Percentiles rank a stretch among this genome's conserved stretches.
Conservation (phyloP, 2,329 filamentous ascomycete species). For the Ophiocordyceps australis region DNA sequence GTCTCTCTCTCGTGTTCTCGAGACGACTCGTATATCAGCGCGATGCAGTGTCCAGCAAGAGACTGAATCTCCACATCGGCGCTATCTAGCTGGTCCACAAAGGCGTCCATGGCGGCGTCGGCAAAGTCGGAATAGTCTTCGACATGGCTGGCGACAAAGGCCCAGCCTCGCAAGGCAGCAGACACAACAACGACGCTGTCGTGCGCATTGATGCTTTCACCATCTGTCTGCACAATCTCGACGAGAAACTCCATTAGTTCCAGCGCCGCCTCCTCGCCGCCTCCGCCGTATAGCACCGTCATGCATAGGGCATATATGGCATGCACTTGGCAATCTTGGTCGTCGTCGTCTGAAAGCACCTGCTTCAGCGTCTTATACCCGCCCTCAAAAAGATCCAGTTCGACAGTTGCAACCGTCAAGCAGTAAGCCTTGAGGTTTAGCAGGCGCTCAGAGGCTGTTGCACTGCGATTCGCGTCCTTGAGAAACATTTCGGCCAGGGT, state of each 20-base stretch:
- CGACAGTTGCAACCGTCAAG: slow-evolving; percentile 48
- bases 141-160: slow-evolving; percentile 59
- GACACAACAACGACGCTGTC: slow-evolving; percentile 56
- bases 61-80: slow-evolving; percentile 55
- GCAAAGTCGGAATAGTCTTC: slow-evolving; percentile 57
- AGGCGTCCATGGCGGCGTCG: slow-evolving; percentile 57
- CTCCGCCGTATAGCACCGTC: slow-evolving; percentile 61
- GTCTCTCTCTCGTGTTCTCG: slow-evolving; percentile 28
- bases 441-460: slow-evolving; percentile 49
- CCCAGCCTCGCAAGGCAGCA: slow-evolving; percentile 63
- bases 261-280: slow-evolving; percentile 45
- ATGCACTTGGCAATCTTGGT: slow-evolving; percentile 45
- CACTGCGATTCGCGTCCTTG: slow-evolving; percentile 51
- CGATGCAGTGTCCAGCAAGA: slow-evolving; percentile 63
- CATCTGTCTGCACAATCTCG: slow-evolving; percentile 66
- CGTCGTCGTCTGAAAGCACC: slow-evolving; percentile 33
- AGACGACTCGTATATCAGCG: slow-evolving; percentile 61
- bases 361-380: slow-evolving; percentile 13
- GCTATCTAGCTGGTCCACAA: slow-evolving; percentile 73
- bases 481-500: slow-evolving; percentile 47
- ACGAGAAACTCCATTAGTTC: slow-evolving; percentile 60
- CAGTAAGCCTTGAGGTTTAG: slow-evolving; percentile 56
- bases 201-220: slow-evolving; percentile 48
- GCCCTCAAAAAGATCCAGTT: slow-evolving; percentile 17
- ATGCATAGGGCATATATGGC: slow-evolving; percentile 57